Base-by-base conservation (phyloP, 164 flowering plant genomes). In the Malania oleifera region DNA sequence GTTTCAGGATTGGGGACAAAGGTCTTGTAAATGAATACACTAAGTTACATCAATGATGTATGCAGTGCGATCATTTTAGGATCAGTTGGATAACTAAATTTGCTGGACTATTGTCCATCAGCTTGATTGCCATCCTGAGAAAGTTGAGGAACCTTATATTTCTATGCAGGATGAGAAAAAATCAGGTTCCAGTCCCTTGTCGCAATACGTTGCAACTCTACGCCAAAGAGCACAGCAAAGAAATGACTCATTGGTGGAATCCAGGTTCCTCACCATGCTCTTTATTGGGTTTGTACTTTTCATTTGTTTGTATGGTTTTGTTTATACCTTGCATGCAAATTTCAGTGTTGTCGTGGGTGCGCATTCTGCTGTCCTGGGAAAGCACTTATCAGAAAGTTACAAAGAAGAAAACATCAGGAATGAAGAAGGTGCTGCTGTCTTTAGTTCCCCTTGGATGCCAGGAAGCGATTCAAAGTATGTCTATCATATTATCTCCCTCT, bases 361-460 rank as follows among this genome's bases (percentile, higher is more conserved):
- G 8, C 28, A 17, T 15, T 50, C 34, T 2, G 23, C 53, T 50
- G 28, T 17, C 17, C 24, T 24, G 0, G 53, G 53, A 27, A 17
- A 27, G 23, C 3, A 27, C 28, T 17, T 43, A 4, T 24, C 7
- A 13, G 53, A 50, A 13, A 50, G n/a, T n/a, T n/a, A 45, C 18
- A 20, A 2, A 1, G 53, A 50, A 27, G 53, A 50, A 24, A 50
- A 50, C 13, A 18, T 22, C 4, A n/a, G 5, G 20, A 43, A 2
- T 18, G 22, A 43, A 4, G 22, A 43, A 17, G 29, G 53, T 24
- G 53, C 28, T 12, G 34, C 34, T 24, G 53, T 27, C 17, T 50
- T 50, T 17, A 50, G 53, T 24, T 50, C 53, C 28, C 24, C 53
- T 4, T 50, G 53, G 53, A 7, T 50, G 29, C 53, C 53, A 11